phyloP scores from a whole-genome alignment of 2,329 filamentous ascomycete species.

The Ampelomyces quisqualis region DNA sequence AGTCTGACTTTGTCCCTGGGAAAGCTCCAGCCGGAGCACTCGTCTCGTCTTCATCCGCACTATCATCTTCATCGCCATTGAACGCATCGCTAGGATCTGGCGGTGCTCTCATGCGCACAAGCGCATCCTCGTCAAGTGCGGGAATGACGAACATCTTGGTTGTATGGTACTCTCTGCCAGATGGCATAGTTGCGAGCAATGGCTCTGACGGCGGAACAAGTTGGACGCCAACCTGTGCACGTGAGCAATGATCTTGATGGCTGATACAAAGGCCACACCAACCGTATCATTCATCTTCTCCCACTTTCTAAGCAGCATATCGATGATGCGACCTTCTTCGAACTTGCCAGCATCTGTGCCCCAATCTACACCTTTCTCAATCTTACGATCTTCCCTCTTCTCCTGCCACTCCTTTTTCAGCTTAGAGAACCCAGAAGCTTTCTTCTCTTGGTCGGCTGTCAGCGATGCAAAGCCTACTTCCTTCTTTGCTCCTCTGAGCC shows the following conservation, averaged over 20 bases:
- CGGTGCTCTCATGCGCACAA: slow-evolving; percentile 61
- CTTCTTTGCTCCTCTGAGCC: slow-evolving; percentile 74
- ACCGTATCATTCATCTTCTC: slow-evolving; percentile 90
- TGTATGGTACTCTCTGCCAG: slow-evolving; percentile 80
- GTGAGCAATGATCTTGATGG: slow-evolving; percentile 1
- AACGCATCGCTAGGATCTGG: slow-evolving; percentile 52
- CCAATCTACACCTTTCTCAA: slow-evolving; percentile 73
- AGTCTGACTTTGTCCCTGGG: slow-evolving; percentile 38
- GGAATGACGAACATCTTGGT: slow-evolving; percentile 69
- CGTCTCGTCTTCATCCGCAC: slow-evolving; percentile 39
- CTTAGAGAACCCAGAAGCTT: slow-evolving; percentile 59
- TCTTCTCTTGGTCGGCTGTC: slow-evolving; percentile 44
- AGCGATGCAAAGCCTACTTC: slow-evolving; percentile 65
- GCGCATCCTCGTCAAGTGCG: slow-evolving; percentile 61
- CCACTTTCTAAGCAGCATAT: slow-evolving; percentile 88
- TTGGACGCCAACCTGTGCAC: slow-evolving; percentile 72
- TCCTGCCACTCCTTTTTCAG: slow-evolving; percentile 75
- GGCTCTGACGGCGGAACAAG: slow-evolving; percentile 69
- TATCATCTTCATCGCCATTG: slow-evolving; percentile 40
- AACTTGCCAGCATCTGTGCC: slow-evolving; percentile 79
- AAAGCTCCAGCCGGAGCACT: slow-evolving; percentile 39
- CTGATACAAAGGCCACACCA: slow-evolving; percentile 36
- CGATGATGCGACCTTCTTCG: slow-evolving; percentile 82
- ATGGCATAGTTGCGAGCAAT: slow-evolving; percentile 77
- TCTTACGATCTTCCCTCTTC: slow-evolving; percentile 73